A percentile compares a stretch with the other conserved stretches of the same genome.
Evolutionary conservation across 352 stramenopile species (phyloP).

Genomic region (Globisporangium carolinianum): DNA sequence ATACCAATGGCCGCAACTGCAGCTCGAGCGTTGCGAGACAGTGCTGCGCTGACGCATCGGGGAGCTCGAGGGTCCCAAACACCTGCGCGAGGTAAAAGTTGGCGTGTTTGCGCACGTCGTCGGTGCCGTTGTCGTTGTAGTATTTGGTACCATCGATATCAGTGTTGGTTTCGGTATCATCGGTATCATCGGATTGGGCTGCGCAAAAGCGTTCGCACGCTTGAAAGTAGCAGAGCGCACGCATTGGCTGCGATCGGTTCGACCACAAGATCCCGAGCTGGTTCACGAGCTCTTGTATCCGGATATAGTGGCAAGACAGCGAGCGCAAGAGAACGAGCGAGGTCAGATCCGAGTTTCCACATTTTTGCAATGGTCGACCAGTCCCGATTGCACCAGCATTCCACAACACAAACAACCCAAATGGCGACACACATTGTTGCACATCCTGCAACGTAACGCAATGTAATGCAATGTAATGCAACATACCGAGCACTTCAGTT

Average conservation of each 20-base stretch:
- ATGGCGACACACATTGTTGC: background rate
- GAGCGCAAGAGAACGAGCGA: background rate
- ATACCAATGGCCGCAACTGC: slow-evolving; percentile 26
- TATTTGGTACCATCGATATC: background rate
- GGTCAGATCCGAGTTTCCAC: too few relatives aligned
- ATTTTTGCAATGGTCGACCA: too few relatives aligned
- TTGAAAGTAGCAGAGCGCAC: slow-evolving; percentile 54
- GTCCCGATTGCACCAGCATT: background rate
- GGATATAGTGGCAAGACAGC: background rate
- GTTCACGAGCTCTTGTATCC: slow-evolving; percentile 32
- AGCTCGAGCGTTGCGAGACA: slow-evolving; percentile 61
- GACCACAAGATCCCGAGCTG: slow-evolving; percentile 67
- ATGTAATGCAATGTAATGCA: too few relatives aligned
- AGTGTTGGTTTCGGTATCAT: slow-evolving; percentile 6
- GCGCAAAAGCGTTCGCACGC: slow-evolving; percentile 23
- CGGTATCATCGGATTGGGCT: background rate
- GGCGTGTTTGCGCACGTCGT: slow-evolving; percentile 30
- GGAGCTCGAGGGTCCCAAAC: slow-evolving; percentile 39
- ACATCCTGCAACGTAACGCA: too few relatives aligned
- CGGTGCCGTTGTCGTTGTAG: slow-evolving; percentile 1
- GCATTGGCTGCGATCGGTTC: slow-evolving; percentile 33
- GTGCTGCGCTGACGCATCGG: slow-evolving; percentile 46
- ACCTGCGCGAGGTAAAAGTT: slow-evolving; percentile 74
- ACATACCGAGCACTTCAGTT: slow-evolving; percentile 15
- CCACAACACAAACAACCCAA: background rate